Evolutionary conservation across 345 rosid genomes (phyloP), one percentile per base, ranked within the genome.

Genomic region (Balakata baccata): DNA sequence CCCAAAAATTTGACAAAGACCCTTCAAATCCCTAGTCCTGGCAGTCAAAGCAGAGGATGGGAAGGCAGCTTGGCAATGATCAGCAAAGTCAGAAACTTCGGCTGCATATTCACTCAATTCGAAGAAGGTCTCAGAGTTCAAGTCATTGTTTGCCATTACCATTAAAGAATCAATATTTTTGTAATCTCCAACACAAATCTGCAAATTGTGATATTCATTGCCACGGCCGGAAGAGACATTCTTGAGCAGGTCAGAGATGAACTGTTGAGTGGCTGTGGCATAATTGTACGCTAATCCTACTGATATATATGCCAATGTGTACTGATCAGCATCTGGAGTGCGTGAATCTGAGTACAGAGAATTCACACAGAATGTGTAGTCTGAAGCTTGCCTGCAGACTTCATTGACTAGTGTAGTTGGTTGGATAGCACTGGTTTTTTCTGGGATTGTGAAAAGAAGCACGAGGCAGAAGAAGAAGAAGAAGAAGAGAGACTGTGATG

Each of bases 281-380:
- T 85, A 83, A 61, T 34, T 12, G 72, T 72, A 77, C 29, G 83
- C 83, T 39, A 81, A 23, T 14, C 86, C 80, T 3, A 85, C 82
- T 39, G 86, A 69, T 61, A 85, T 75, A 79, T 53, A 78, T 23
- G 86, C 83, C 58, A 85, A 64, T 6, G 65, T 60, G 77, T 78
- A 77, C 22, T 63, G 17, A 74, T 83, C 88, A 9, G 83, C 85
- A 45, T 68, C 47, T 1, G 81, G 69, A 38, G 86, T 70, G n/a
- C 85, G 79, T 3, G 74, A 64, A 70, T 85, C 86, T 7, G 86
- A 75, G 74, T 79, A 83, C 18, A 85, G 85, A 58, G 88, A 71
- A 57, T 75, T 41, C 25, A 80, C 66, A 14, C 88, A 83, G 77
- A 77, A 79, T 12, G 69, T 6, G 64, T 80, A 74, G 69, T 73